Conservation (phyloP, 139 green algal species). For the Ostreobium quekettii region DNA sequence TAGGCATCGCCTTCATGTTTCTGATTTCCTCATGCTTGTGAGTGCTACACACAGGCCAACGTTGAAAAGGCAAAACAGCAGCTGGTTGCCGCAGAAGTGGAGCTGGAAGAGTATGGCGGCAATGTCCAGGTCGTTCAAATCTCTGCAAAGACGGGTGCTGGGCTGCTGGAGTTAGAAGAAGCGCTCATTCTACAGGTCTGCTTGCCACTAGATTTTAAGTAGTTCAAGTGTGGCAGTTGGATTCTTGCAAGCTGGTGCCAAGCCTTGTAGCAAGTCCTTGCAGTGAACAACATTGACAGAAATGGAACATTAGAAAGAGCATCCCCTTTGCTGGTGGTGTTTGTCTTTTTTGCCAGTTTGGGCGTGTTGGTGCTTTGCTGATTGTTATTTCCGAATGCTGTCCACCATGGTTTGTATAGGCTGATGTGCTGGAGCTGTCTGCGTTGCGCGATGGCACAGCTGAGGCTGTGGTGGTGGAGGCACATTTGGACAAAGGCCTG, state of each 20-base stretch:
- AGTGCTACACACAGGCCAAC: too few relatives aligned
- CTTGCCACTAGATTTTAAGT: too few relatives aligned
- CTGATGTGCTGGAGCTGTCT: slow-evolving; percentile 74
- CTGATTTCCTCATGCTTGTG: too few relatives aligned
- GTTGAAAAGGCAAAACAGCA: slow-evolving; percentile 53
- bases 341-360: too few relatives aligned
- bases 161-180: slow-evolving; percentile 75
- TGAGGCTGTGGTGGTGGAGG: slow-evolving; percentile 74
- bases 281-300: too few relatives aligned
- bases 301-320: too few relatives aligned
- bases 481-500: slow-evolving; percentile 60
- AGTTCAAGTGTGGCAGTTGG: too few relatives aligned
- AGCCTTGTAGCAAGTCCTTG: too few relatives aligned
- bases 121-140: slow-evolving; percentile 65
- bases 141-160: slow-evolving; percentile 36
- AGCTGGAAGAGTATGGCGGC: slow-evolving; percentile 80
- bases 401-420: too few relatives aligned
- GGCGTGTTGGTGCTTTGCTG: not conserved
- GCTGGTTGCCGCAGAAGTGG: slow-evolving; percentile 60
- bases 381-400: not conserved
- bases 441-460: slow-evolving; percentile 39
- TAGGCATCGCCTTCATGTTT: not conserved
- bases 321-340: too few relatives aligned
- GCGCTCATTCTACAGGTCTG: slow-evolving; percentile 71
- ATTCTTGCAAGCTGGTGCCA: too few relatives aligned